Conservation (phyloP, 116 monocot genomes). For the Phalaenopsis hybrid region DNA sequence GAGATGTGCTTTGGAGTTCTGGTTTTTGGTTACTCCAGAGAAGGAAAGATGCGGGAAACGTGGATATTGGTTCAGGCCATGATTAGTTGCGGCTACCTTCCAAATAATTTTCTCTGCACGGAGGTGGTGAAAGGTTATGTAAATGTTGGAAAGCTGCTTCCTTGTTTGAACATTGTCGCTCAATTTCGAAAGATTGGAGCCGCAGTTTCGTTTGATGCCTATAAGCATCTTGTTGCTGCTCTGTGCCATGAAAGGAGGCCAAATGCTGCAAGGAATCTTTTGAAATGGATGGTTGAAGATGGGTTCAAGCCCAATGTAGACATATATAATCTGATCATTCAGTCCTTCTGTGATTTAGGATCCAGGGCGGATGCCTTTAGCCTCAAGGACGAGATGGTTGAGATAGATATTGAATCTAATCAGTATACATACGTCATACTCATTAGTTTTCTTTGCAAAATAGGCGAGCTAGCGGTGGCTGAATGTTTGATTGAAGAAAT, state of each 20-base stretch:
- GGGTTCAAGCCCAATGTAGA: conserved; percentile 32
- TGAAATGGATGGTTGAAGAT: conserved; percentile 44
- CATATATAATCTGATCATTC: conserved; percentile 46
- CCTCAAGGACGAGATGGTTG: conserved; percentile 62
- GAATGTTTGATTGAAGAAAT: conserved; percentile 67
- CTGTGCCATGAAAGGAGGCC: conserved; percentile 56
- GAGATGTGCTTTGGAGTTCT: conserved; percentile 25
- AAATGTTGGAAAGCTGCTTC: conserved; percentile 35
- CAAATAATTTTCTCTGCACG: conserved; percentile 38
- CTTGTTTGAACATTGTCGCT: conserved; percentile 60
- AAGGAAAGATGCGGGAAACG: conserved; percentile 44
- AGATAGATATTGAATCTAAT: conserved; percentile 33
- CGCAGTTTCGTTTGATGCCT: conserved; percentile 28
- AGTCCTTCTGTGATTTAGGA: conserved; percentile 43
- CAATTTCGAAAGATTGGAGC: conserved; percentile 41
- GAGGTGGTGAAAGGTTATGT: conserved; percentile 46
- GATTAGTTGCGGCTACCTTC: conserved; percentile 37
- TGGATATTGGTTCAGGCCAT: conserved; percentile 45
- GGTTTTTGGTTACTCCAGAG: conserved; percentile 50
- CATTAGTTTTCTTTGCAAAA: conserved; percentile 42
- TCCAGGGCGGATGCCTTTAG: conserved; percentile 28
- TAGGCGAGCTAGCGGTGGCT: conserved; percentile 36
- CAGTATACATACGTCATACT: conserved; percentile 39
- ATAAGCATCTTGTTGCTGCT: conserved; percentile 29
- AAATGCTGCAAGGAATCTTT: conserved; percentile 58